These are phyloP conservation scores for Selenicereus undatus DNA, from an alignment of 148 eudicot genomes.

Conservation along the genomic window DNA sequence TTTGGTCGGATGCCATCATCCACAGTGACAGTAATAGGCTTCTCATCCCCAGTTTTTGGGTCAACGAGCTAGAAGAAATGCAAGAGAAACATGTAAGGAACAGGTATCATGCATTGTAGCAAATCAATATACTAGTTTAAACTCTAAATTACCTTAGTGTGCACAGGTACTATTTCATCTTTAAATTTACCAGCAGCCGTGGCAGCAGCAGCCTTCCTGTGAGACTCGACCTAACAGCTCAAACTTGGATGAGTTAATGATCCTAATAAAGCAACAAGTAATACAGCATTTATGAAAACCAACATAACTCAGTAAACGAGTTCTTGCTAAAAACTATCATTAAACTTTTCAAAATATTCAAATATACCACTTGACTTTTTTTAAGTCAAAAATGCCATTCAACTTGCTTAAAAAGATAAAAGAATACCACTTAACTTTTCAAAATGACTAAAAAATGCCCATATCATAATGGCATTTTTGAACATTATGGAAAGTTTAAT, in stretches of 20 bases:
- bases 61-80: slow-evolving; percentile 60
- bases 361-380: no score
- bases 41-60: slow-evolving; percentile 96
- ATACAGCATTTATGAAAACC: not conserved
- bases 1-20: slow-evolving; percentile 94
- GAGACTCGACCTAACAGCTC: slow-evolving; percentile 83
- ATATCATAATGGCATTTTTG: no score
- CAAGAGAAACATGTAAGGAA: not conserved
- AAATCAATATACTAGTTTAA: not conserved
- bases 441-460: no score
- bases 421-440: no score
- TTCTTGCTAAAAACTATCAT: no score
- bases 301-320: slow-evolving; percentile 20
- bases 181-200: slow-evolving; percentile 89
- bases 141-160: slow-evolving; percentile 56
- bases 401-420: no score
- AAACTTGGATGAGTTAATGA: slow-evolving; percentile 15
- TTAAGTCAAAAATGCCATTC: no score
- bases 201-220: slow-evolving; percentile 93
- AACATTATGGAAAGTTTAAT: no score
- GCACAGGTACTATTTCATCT: slow-evolving; percentile 84
- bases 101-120: not conserved
- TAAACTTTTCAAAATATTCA: no score
- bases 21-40: slow-evolving; percentile 62
- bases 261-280: not conserved